These are phyloP conservation scores for Mallotus repandus DNA, from an alignment of 441 rosid genomes.

Conservation along the genomic window DNA sequence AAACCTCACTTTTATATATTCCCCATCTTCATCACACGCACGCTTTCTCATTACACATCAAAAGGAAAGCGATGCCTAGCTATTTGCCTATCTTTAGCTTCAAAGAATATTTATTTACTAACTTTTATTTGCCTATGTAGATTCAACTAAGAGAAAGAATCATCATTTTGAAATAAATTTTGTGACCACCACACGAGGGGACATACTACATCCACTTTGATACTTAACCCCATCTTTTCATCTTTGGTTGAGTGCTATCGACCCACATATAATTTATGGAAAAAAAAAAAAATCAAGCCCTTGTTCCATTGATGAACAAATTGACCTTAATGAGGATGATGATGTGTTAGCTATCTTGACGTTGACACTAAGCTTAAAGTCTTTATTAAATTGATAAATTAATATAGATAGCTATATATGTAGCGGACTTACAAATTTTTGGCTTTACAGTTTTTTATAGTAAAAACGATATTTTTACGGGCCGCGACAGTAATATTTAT, in stretches of 20 bases:
- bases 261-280: neutral
- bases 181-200: conserved; percentile 33
- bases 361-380: too few relatives aligned
- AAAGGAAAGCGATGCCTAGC: conserved; percentile 9
- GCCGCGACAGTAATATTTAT: too few relatives aligned
- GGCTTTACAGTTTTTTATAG: too few relatives aligned
- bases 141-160: conserved; percentile 15
- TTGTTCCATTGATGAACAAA: neutral
- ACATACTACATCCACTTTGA: conserved; percentile 20
- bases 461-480: too few relatives aligned
- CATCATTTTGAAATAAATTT: conserved; percentile 16
- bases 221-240: conserved; percentile 9
- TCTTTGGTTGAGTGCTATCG: conserved; percentile 3
- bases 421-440: too few relatives aligned
- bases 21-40: conserved; percentile 36
- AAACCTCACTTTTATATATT: conserved; percentile 32
- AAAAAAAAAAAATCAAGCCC: too few relatives aligned
- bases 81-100: conserved; percentile 14
- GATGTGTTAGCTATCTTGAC: neutral
- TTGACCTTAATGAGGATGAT: neutral
- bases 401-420: too few relatives aligned
- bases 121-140: conserved; percentile 8
- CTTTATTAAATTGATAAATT: too few relatives aligned
- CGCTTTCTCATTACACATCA: conserved; percentile 21
- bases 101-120: neutral